Evolutionary conservation across 306 rosid genomes (phyloP), one percentile per base, ranked within the genome.

Genomic region (Acacia melanoxylon): DNA sequence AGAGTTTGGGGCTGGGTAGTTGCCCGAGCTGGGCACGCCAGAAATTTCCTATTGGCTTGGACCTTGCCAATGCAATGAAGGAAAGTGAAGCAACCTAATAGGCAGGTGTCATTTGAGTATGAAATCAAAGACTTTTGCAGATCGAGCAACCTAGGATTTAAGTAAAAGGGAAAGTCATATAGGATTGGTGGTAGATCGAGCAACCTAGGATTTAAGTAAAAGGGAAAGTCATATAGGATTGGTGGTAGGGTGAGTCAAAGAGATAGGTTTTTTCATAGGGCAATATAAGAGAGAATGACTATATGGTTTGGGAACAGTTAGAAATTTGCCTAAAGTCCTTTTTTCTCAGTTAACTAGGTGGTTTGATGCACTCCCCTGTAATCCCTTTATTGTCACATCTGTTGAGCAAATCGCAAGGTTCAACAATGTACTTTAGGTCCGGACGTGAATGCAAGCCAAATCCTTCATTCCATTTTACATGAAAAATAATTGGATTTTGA

Each of bases 61-160:
- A 81, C 86, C 19, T 78, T 67, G n/a, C 77, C 75, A 61, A 80
- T 83, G 85, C 73, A 71, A 52, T 52, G 59, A 52, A 5, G 59
- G 20, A 82, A 24, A 68, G 48, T 6, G 82, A 41, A 61, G 76
- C 41, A 62, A 76, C 35, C 46, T 67, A 72, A 51, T 80, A 78
- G 12, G 25, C 2, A 78, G 80, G 79, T 44, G 86, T 79, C 90
- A 87, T 87, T 73, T 35, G 14, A 14, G 58, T 46, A 1, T 76
- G 25, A 19, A 52, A 52, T 52, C 20, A 16, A 37, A 12, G 22
- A 65, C 22, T 65, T 6, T 37, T 27, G 22, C 45, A 35, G 58
- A 33, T 65, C 24, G 11, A 41, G 27, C 24, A 22, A 31, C 1
- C 1, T 51, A 37, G n/a, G 22, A 71, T 63, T 37, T 63, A 11